Evolutionary conservation across 1,284 basidiomycete species (phyloP), one percentile per base, ranked within the genome.

Genomic region (Golubevia pallescens): DNA sequence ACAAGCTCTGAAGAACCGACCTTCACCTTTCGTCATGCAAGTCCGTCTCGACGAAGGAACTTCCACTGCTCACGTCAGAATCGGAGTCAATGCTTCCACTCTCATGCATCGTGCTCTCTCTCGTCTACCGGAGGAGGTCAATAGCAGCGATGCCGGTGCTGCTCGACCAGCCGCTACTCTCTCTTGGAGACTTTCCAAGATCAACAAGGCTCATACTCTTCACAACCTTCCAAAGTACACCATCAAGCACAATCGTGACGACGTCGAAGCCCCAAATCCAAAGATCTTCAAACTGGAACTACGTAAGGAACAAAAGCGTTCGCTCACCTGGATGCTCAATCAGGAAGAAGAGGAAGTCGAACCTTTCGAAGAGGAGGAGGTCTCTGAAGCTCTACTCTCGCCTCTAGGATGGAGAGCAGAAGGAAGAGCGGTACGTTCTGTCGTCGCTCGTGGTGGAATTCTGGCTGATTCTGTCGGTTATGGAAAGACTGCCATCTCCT

Each of bases 401-500:
- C 91, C 93, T 58, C 88, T 97, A 5, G 93, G 93, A 2, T 97
- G 95, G 95, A 89, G 94, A 74, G 94, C 93, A 3, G 94, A 97
- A 86, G 95, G 93, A 58, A 92, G 93, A 59, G 94, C 93, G 1
- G 90, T 93, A 74, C 88, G 94, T 21, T 89, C 91, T 0, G 89
- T 93, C 61, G 88, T 87, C 68, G 87, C 97, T 23, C 89, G 93
- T 58, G 95, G 95, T 14, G 95, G 95, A 28, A 95, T 97, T 61
- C 90, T 97, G 57, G 95, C 95, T 6, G 95, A 97, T 79, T 92
- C 96, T 85, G 95, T 97, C 72, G 95, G 95, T 60, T 97, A 97
- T 81, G 95, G 95, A 38, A 97, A 97, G 87, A 97, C 95, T 0
- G 94, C 94, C 24, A 97, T 97, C 74, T 94, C 94, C 0, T 89